A percentile compares a stretch with the other conserved stretches of the same genome.
phyloP scores from a whole-genome alignment of 2,329 filamentous ascomycete species.

The Colletotrichum sp. region DNA sequence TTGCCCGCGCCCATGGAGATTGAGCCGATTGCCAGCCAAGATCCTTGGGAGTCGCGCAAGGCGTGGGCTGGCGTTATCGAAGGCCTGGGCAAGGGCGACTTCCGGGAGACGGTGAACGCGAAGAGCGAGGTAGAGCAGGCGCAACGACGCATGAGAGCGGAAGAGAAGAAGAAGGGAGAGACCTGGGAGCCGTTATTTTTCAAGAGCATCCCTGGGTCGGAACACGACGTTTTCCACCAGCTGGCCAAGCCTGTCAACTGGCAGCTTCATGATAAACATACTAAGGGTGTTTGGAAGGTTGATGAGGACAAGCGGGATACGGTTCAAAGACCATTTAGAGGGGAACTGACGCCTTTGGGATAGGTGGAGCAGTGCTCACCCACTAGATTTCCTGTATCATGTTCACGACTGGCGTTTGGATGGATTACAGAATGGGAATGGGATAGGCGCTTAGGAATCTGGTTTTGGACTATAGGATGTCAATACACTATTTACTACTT shows the following conservation, averaged over 20 bases:
- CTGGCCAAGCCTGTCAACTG: constrained; percentile 32
- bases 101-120: constrained; percentile 72
- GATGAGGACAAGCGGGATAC: constrained; percentile 27
- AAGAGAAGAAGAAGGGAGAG: constrained; percentile 60
- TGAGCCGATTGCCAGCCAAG: constrained; percentile 69
- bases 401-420: background rate
- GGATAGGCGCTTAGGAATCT: background rate
- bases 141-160: constrained; percentile 75
- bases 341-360: constrained; percentile 35
- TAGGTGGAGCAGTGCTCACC: background rate
- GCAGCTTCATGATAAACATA: constrained; percentile 36
- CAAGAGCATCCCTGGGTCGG: constrained; percentile 25
- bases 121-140: constrained; percentile 84
- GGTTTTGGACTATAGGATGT: background rate
- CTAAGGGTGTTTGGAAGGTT: constrained; percentile 43
- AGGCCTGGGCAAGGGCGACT: constrained; percentile 75
- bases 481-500: background rate
- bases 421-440: background rate
- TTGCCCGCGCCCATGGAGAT: constrained; percentile 37
- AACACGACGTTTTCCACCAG: constrained; percentile 35
- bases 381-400: background rate
- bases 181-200: constrained; percentile 48
- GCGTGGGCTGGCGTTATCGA: constrained; percentile 82
- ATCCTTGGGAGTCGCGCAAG: constrained; percentile 78
- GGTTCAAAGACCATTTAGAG: constrained; percentile 36